phyloP scores from a whole-genome alignment of 208 protist genomes.

The Strigomonas oncopelti region DNA sequence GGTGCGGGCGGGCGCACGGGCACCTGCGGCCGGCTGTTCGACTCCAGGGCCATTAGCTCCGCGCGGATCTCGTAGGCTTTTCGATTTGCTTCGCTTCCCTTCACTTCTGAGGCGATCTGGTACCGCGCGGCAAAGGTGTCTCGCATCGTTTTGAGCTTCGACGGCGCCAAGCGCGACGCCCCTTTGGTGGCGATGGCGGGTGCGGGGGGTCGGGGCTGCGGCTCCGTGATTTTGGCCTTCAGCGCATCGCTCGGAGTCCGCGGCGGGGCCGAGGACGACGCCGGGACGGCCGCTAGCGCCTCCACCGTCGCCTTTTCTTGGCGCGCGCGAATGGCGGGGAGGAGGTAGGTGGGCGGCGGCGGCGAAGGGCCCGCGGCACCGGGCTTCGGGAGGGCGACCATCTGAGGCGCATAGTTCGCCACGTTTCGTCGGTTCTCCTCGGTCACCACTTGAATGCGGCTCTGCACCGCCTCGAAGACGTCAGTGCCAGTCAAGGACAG shows the following conservation, averaged over 20 bases:
- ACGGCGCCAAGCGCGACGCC: conserved; percentile 15
- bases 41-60: conserved; percentile 76
- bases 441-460: conserved; percentile 48
- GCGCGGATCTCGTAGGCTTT: conserved; percentile 54
- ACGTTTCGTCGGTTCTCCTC: conserved; percentile 30
- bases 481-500: conserved; percentile 71
- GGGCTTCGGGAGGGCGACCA: conserved; percentile 11
- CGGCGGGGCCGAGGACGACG: too few species aligned
- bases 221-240: background rate
- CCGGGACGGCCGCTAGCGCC: background rate
- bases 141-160: conserved; percentile 50
- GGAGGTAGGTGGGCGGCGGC: background rate
- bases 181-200: conserved; percentile 52
- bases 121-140: conserved; percentile 66
- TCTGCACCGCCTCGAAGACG: conserved; percentile 70
- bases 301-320: background rate
- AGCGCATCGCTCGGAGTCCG: background rate
- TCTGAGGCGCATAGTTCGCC: conserved; percentile 18
- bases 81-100: conserved; percentile 46
- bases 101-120: conserved; percentile 49
- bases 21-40: conserved; percentile 10
- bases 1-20: background rate
- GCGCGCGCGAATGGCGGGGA: background rate
- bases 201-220: conserved; percentile 39
- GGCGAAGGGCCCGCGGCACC: background rate